Base-by-base conservation (phyloP, 176 grass and related monocot species). In the Phyllostachys edulis region DNA sequence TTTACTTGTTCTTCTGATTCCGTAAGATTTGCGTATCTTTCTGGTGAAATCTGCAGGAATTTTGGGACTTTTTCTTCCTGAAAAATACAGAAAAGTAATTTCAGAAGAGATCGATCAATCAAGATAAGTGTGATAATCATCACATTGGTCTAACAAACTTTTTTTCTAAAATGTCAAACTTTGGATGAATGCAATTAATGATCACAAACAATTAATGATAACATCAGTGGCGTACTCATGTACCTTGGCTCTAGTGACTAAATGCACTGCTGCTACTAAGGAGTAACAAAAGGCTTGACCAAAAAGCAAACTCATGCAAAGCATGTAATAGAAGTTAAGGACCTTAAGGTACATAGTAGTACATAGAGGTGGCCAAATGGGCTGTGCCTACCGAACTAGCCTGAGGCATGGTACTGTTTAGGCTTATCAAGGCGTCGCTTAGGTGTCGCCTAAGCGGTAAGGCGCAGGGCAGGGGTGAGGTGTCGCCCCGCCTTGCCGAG, bases 1-100 rank as follows among this genome's bases (percentile, higher is more conserved):
- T 88, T 96, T 75, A 96, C 91, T 82, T 94, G 86, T 44, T 94
- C 90, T 89, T 99, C 93, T 39, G 91, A 84, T 67, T 99, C 93
- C 32, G 63, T 94, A 80, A 96, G 87, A 73, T 87, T 84, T 79
- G 89, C 81, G 77, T 99, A 99, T 83, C 83, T 92, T 87, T 99
- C 91, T 15, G 78, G 81, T 76, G 91, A 92, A 84, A 99, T 78
- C 89, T 94, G 93, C 32, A 99, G 74, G 78, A 92, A 88, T 32
- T 84, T 99, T 57, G 82, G 80, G 78, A 69, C 47, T 75, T 88
- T 91, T 51, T 87, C 73, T 70, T 99, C 97, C 97, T 99, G 91
- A 20, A 81, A 86, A 89, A 79, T 49, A 85, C 83, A 51, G 23
- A 81, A 80, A 85, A 13, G 12, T 80, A 87, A 49, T 62, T 47